These are phyloP conservation scores for Maudiozyma saulgeensis DNA, from an alignment of 805 yeast species.

Conservation along the genomic window DNA sequence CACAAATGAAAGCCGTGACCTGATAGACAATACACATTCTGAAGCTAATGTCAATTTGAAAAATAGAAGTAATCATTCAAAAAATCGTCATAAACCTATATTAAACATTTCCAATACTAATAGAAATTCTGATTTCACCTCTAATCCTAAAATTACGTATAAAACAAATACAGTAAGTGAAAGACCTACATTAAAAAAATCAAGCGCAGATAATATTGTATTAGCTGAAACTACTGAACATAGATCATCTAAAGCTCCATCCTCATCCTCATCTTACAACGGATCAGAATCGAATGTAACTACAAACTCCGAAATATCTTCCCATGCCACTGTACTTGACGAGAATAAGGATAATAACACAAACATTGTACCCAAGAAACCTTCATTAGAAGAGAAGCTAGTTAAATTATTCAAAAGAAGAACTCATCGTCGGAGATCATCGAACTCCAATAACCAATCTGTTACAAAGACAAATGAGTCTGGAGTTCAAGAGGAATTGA, in stretches of 20 bases:
- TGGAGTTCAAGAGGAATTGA: constrained; percentile 6
- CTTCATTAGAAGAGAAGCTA: constrained; percentile 19
- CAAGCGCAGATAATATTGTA: background rate
- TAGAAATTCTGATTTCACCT: background rate
- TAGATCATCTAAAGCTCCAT: background rate
- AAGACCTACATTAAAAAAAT: background rate
- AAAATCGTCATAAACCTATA: constrained; percentile 29
- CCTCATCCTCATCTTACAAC: background rate
- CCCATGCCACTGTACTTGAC: background rate
- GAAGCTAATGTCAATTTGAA: background rate
- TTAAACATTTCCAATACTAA: constrained; percentile 1
- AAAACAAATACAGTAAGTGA: background rate
- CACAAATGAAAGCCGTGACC: background rate
- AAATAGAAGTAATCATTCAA: constrained; percentile 26
- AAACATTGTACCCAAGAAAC: background rate
- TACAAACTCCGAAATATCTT: background rate
- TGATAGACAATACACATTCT: constrained; percentile 1
- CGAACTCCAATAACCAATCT: constrained; percentile 2
- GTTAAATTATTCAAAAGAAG: constrained; percentile 18
- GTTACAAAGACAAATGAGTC: constrained; percentile 1
- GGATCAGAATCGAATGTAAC: background rate
- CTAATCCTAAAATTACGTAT: background rate
- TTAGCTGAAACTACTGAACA: no score
- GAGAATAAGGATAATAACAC: background rate
- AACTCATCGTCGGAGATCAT: constrained; percentile 7